These are phyloP conservation scores for Penicillium nordicum DNA, from an alignment of 2,329 filamentous ascomycete genomes.

Conservation along the genomic window DNA sequence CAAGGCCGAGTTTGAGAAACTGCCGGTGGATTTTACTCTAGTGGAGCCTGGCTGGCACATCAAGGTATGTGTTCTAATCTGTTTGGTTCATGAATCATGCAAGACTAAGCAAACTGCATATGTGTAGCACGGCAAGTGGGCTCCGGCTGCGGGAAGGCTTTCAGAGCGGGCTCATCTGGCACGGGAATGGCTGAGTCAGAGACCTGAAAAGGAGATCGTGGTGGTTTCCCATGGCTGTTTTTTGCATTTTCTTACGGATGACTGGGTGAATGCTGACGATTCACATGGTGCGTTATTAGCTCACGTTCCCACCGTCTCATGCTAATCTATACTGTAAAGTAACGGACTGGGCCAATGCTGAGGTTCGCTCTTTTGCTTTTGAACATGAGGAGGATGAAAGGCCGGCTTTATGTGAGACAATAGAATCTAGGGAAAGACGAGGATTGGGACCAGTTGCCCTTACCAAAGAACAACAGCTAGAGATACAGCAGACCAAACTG, in stretches of 20 bases:
- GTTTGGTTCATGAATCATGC: background rate
- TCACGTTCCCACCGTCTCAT: background rate
- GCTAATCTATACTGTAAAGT: background rate
- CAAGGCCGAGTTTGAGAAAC: no score
- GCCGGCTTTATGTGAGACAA: background rate
- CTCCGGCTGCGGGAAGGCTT: background rate
- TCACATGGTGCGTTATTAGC: background rate
- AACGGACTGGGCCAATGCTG: background rate
- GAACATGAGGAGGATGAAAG: background rate
- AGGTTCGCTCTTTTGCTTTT: background rate
- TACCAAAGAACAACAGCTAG: no score
- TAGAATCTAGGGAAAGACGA: background rate
- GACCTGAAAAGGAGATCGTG: background rate
- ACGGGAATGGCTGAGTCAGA: background rate
- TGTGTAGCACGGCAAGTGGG: background rate
- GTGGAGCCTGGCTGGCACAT: background rate
- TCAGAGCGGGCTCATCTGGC: background rate
- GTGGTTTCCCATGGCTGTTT: background rate
- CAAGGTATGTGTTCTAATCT: background rate
- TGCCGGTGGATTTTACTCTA: no score
- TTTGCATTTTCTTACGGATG: background rate
- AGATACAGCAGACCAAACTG: no score
- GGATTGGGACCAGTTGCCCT: no score
- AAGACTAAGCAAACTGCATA: background rate
- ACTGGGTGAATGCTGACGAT: background rate